Evolutionary conservation across 1,139 yeast genomes (phyloP), one percentile per base, ranked within the genome.

Genomic region (Nakaseomyces uthaithaninus): DNA sequence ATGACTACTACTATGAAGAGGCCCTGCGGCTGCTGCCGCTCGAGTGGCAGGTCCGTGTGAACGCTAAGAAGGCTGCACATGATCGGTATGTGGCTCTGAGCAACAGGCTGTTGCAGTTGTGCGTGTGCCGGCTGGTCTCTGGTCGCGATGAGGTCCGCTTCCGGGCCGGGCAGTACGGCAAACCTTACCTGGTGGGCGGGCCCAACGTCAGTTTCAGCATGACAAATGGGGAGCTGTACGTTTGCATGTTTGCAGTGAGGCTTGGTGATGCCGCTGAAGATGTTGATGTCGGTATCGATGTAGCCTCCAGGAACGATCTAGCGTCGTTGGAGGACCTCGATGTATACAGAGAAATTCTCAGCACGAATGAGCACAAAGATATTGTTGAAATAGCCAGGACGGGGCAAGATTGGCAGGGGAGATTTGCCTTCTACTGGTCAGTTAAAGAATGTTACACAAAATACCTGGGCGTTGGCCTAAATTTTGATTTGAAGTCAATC

Each of bases 371-470:
- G 52, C 51, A 55, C 8, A 42, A 40, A 2, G 53, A 60, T 15
- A 46, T 79, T 16, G 18, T 41, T n/a, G 23, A 22, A 8, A 25
- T 46, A 11, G 24, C 33, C 16, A 18, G 28, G n/a, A 30, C 16
- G 17, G 9, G 10, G 5, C n/a, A 33, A 11, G 2, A 52, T 54
- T n/a, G n/a, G 27, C 46, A 47, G 27, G 43, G 33, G 18, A 48
- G 53, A 2, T 76, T 71, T 54, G 74, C 78, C 24, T 75, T 74
- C 39, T 65, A 72, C 25, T 82, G 91, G 93, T 80, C 91, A 0
- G 55, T 81, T 41, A 82, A 82, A 52, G 93, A 82, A 54, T 74
- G 83, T 25, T 80, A 75, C 48, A 71, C 80, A 3, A 82, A 81
- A 51, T 68, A 68, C 19, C 48, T 71, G 4, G 91, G 91, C 0